A percentile compares a stretch with the other conserved stretches of the same genome.
Conservation (phyloP, 371 early-diverging fungal genomes). For the Syncephalastrum racemosum region DNA sequence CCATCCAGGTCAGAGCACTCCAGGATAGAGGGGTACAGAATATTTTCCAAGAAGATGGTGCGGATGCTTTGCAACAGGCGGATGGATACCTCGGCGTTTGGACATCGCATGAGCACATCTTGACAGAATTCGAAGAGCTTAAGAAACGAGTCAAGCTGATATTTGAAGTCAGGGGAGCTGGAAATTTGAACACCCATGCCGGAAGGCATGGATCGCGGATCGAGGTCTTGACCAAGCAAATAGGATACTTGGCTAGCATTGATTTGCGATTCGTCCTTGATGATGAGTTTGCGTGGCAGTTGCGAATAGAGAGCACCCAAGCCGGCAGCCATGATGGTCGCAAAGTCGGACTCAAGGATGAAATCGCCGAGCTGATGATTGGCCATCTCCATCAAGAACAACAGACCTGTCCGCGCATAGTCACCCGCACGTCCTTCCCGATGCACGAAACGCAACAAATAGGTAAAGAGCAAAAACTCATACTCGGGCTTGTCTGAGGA, state of each 20-base stretch:
- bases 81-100: conserved; percentile 57
- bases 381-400: conserved; percentile 79
- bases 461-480: conserved; percentile 79
- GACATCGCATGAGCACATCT: conserved; percentile 72
- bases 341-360: conserved; percentile 73
- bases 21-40: conserved; percentile 76
- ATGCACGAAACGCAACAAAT: conserved; percentile 78
- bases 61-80: conserved; percentile 63
- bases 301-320: conserved; percentile 86
- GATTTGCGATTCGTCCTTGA: conserved; percentile 31
- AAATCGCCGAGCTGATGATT: conserved; percentile 68
- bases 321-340: conserved; percentile 73
- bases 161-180: conserved; percentile 61
- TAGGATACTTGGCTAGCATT: conserved; percentile 34
- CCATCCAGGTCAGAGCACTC: conserved; percentile 88
- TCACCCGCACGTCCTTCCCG: conserved; percentile 82
- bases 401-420: conserved; percentile 79
- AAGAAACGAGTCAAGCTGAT: conserved; percentile 70
- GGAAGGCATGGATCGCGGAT: conserved; percentile 14
- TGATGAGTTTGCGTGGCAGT: conserved; percentile 71
- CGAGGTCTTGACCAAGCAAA: conserved; percentile 33
- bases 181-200: conserved; percentile 32
- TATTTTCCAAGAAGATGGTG: conserved; percentile 73
- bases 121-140: conserved; percentile 79
- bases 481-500: conserved; percentile 46